Evolutionary conservation across 306 rosid genomes (phyloP), one percentile per base, ranked within the genome.

Genomic region (Cicer chorassanicum): DNA sequence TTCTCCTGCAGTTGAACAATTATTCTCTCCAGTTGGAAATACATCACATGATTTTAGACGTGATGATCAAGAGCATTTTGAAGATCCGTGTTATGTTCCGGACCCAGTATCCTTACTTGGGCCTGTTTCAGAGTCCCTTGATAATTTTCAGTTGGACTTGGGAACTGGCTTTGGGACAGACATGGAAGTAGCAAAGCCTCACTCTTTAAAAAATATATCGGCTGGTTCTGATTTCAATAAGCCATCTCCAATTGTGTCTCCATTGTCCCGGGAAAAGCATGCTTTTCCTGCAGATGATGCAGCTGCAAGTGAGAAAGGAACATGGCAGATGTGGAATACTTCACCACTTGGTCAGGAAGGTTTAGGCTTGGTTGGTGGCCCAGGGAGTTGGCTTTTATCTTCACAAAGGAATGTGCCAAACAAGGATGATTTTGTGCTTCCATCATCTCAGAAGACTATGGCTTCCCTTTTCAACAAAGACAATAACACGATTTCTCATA

Each of bases 281-380:
- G 64, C 80, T 65, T 83, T 65, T 78, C 77, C 90, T 67, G 50
- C 69, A 66, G 91, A 90, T 74, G 89, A 81, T 76, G 81, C 79
- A 45, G 84, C 79, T 76, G 61, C 85, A 76, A 86, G 72, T 68
- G 98, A 88, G 73, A 87, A 75, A 73, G 95, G 95, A 81, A 90
- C 96, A 42, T 95, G 99, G 99, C 92, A 95, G 79, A 92, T 95
- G 99, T 95, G 99, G 99, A 88, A 78, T 65, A 83, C 92, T 76
- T 74, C 86, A 9, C 97, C 97, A 12, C 96, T 95, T 81, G 97
- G 90, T 65, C 99, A 92, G 83, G 99, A 95, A 66, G 89, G 98
- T 84, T 84, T 95, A 75, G 97, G 99, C 48, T 79, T 92, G 79
- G 90, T 84, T 6, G 89, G 99, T 76, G 89, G 96, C 46, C 87